Conservation (phyloP, 2,329 filamentous ascomycete genomes). For the Massarina eburnea region DNA sequence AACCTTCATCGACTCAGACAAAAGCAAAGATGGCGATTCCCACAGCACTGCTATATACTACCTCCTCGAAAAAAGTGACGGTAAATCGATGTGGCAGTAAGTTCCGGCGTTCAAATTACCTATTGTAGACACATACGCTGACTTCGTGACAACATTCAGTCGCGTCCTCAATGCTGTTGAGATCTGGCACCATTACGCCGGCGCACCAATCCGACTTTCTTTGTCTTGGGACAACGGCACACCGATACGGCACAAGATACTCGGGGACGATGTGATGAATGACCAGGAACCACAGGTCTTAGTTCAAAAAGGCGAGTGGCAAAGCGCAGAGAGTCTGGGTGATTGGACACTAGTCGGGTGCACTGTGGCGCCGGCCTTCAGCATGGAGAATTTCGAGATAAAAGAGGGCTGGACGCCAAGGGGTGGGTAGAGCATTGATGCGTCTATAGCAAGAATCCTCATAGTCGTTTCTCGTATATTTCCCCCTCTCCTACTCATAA, state of each 20-base stretch:
- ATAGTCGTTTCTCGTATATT: no score
- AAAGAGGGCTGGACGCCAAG: slow-evolving; percentile 15
- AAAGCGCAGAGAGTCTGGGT: slow-evolving; percentile 50
- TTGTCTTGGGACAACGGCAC: slow-evolving; percentile 50
- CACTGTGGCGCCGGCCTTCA: slow-evolving; percentile 24
- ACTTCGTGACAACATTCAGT: no score
- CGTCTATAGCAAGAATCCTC: no score
- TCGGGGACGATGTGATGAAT: slow-evolving; percentile 39
- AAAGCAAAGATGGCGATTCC: slow-evolving; percentile 39
- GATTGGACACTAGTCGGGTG: slow-evolving; percentile 53
- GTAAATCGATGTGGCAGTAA: slow-evolving; percentile 55
- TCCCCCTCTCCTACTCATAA: no score
- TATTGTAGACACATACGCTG: no score
- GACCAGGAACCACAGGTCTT: slow-evolving; percentile 50
- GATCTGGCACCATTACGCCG: slow-evolving; percentile 58
- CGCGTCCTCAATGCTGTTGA: slow-evolving; percentile 50
- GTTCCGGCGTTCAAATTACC: no score
- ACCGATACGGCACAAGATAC: slow-evolving; percentile 20
- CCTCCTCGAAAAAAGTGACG: slow-evolving; percentile 48
- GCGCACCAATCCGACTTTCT: slow-evolving; percentile 52
- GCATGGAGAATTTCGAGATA: slow-evolving; percentile 20
- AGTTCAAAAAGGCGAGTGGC: slow-evolving; percentile 49
- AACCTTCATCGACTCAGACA: slow-evolving; percentile 48
- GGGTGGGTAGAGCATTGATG: not conserved
- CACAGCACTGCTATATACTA: slow-evolving; percentile 57